These are phyloP conservation scores for Yamadazyma friedrichii DNA, from an alignment of 1,139 yeast genomes.

Conservation along the genomic window DNA sequence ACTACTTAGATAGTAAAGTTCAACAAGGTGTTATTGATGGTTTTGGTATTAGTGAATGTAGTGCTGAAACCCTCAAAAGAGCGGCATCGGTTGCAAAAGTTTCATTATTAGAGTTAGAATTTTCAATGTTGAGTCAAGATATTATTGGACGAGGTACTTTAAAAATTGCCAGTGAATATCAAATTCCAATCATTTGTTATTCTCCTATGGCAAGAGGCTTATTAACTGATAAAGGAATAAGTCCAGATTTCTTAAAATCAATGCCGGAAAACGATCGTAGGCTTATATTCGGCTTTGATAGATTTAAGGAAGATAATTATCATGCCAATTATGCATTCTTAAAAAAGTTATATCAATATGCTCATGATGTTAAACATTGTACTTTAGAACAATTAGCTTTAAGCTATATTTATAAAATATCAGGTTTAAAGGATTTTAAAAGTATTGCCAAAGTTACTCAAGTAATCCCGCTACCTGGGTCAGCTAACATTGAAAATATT, in stretches of 20 bases:
- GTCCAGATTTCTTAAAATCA: constrained; percentile 25
- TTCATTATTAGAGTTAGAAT: constrained; percentile 71
- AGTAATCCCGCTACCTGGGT: constrained; percentile 76
- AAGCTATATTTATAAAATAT: constrained; percentile 61
- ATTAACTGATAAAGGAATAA: constrained; percentile 57
- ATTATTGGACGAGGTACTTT: constrained; percentile 60
- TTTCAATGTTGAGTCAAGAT: constrained; percentile 63
- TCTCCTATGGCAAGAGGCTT: constrained; percentile 83
- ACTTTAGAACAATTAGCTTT: constrained; percentile 68
- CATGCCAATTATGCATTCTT: constrained; percentile 45
- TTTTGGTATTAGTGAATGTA: constrained; percentile 69
- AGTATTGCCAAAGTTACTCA: constrained; percentile 47
- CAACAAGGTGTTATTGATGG: constrained; percentile 64
- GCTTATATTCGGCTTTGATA: constrained; percentile 27
- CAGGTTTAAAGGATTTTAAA: constrained; percentile 24
- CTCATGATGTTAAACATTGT: constrained; percentile 46
- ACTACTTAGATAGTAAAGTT: constrained; percentile 47
- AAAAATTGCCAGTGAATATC: constrained; percentile 41
- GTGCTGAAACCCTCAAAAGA: constrained; percentile 53
- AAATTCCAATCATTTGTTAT: constrained; percentile 70
- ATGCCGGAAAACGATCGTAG: constrained; percentile 5
- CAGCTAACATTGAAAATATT: constrained; percentile 56
- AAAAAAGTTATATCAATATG: constrained; percentile 45
- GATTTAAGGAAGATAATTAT: constrained; percentile 54
- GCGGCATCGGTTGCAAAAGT: constrained; percentile 53